These are phyloP conservation scores for Cercospora janseana DNA, from an alignment of 2,329 filamentous ascomycete genomes.

Conservation along the genomic window DNA sequence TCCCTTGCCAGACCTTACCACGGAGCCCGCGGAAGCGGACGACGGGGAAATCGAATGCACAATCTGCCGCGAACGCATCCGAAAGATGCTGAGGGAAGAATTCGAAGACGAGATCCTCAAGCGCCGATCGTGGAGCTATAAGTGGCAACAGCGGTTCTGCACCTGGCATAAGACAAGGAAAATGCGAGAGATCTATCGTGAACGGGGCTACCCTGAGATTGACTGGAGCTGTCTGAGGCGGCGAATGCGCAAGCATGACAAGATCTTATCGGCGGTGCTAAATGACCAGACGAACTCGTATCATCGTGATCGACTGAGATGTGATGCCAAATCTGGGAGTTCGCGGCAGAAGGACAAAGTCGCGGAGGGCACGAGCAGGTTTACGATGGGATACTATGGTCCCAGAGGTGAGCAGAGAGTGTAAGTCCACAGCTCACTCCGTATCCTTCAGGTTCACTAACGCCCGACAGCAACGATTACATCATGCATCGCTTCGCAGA, in stretches of 20 bases:
- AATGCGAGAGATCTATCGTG: conserved; percentile 33
- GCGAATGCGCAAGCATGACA: conserved; percentile 32
- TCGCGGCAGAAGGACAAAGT: conserved; percentile 24
- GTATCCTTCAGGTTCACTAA: conserved; percentile 6
- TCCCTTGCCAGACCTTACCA: conserved; percentile 9
- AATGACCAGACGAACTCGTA: conserved; percentile 26
- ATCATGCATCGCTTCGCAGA: conserved; percentile 33
- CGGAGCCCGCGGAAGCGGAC: conserved; percentile 18
- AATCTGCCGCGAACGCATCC: conserved; percentile 30
- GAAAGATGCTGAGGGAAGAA: conserved; percentile 29
- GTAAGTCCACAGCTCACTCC: conserved; percentile 22
- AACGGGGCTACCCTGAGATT: conserved; percentile 37
- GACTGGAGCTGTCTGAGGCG: conserved; percentile 33
- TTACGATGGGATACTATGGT: conserved; percentile 39
- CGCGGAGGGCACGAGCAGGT: conserved; percentile 14
- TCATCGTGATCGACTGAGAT: conserved; percentile 31
- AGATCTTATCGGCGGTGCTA: conserved; percentile 30
- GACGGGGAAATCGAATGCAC: conserved; percentile 24
- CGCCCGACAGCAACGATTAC: conserved; percentile 32
- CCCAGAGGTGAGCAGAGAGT: conserved; percentile 38
- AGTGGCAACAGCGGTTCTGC: conserved; percentile 39
- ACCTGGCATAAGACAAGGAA: conserved; percentile 32
- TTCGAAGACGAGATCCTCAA: conserved; percentile 32
- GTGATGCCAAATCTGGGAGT: conserved; percentile 26
- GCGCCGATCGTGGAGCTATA: conserved; percentile 30